phyloP scores from a whole-genome alignment of 495 filamentous ascomycete genomes.

The Geopyxis carbonaria region DNA sequence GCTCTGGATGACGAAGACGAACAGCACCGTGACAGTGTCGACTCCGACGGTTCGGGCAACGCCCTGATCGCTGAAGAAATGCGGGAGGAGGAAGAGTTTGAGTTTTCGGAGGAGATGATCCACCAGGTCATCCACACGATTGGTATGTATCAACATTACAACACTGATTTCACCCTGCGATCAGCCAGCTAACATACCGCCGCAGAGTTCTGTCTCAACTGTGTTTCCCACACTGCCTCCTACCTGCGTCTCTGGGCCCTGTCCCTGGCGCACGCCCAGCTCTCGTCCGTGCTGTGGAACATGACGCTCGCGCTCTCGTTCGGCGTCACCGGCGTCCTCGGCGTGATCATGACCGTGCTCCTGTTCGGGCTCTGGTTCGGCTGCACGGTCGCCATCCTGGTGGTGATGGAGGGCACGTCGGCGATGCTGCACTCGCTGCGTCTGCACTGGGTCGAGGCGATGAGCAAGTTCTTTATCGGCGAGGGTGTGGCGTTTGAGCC shows the following conservation, averaged over 20 bases:
- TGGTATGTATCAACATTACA: constrained; percentile 43
- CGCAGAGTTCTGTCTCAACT: constrained; percentile 93
- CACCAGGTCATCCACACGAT: constrained; percentile 99
- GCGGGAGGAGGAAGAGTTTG: constrained; percentile 84
- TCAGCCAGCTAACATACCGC: constrained; percentile 4
- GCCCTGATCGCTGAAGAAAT: constrained; percentile 84
- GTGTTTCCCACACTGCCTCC: constrained; percentile 95
- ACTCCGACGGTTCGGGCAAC: constrained; percentile 68
- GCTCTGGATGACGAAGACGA: constrained; percentile 69
- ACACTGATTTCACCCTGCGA: not conserved
- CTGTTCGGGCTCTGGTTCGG: constrained; percentile 78
- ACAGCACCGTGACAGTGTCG: constrained; percentile 46
- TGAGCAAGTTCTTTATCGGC: constrained; percentile 91
- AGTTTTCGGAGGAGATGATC: constrained; percentile 92
- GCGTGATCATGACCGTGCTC: constrained; percentile 61
- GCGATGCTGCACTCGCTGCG: constrained; percentile 88
- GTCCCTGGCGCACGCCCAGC: constrained; percentile 92
- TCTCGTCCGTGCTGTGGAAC: constrained; percentile 85
- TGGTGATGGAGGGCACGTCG: constrained; percentile 69
- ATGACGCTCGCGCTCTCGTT: constrained; percentile 83
- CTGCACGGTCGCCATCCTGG: constrained; percentile 39
- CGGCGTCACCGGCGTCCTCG: constrained; percentile 41
- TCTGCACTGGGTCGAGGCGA: constrained; percentile 98
- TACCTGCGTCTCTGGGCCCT: constrained; percentile 98
- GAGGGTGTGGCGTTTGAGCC: constrained; percentile 81